phyloP scores from a whole-genome alignment of 305 asterid species.

The Fraxinus dipetala region DNA sequence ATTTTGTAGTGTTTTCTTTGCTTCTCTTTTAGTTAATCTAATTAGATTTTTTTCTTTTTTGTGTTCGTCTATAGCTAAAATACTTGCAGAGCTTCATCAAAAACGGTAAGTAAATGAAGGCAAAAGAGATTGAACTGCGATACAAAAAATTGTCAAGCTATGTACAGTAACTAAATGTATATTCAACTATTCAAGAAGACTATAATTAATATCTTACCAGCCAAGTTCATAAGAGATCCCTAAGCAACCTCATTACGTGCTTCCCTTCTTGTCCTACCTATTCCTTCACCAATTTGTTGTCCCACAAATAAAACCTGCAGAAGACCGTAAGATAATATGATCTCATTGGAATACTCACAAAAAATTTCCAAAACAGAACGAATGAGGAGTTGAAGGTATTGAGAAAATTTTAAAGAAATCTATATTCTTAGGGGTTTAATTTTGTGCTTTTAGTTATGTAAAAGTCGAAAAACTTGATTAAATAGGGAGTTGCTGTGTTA shows the following conservation, averaged over 20 bases:
- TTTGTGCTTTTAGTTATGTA: no score
- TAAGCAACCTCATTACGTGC: conserved; percentile 78
- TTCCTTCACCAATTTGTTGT: conserved; percentile 72
- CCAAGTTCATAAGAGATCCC: conserved; percentile 72
- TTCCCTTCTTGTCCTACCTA: conserved; percentile 87
- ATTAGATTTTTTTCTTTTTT: no score
- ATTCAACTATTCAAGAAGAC: conserved; percentile 23
- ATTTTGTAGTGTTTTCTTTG: no score
- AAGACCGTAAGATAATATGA: conserved; percentile 24
- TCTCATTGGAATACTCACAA: neutral
- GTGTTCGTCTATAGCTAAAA: no score
- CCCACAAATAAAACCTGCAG: conserved; percentile 82
- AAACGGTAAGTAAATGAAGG: neutral
- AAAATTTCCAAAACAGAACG: neutral
- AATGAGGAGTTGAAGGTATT: conserved; percentile 14
- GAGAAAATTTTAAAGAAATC: neutral
- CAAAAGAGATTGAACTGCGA: neutral
- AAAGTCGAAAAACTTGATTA: no score
- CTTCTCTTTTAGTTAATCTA: no score
- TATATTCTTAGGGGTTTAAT: no score
- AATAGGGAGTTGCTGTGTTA: no score
- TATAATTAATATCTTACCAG: conserved; percentile 49
- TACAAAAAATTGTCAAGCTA: neutral
- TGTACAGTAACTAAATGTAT: neutral
- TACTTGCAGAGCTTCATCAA: no score